phyloP scores from a whole-genome alignment of 768 basidiomycete genomes.

The Calocera cornea region DNA sequence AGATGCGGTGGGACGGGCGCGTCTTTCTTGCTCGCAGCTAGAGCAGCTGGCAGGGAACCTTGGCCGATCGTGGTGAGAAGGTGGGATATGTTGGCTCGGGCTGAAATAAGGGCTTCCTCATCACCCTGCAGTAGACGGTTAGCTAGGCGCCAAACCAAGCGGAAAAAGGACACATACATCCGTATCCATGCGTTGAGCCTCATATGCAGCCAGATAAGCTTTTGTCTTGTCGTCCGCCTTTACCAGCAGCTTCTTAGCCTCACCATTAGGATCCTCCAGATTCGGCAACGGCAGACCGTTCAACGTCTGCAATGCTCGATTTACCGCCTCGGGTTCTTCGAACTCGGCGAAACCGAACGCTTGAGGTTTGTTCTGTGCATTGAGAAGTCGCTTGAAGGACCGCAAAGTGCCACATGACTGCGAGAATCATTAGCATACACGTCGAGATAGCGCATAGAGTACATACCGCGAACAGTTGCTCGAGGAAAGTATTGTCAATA shows the following conservation, averaged over 20 bases:
- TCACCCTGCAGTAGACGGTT: slow-evolving; percentile 10
- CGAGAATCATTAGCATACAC: neutral
- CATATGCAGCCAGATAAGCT: slow-evolving; percentile 73
- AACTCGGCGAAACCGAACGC: slow-evolving; percentile 96
- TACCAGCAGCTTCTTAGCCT: slow-evolving; percentile 56
- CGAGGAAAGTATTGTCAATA: slow-evolving; percentile 70
- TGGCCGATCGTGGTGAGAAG: slow-evolving; percentile 4
- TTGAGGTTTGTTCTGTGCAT: slow-evolving; percentile 84
- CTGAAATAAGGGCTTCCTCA: slow-evolving; percentile 5
- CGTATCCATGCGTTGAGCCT: slow-evolving; percentile 60
- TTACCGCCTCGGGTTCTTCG: slow-evolving; percentile 82
- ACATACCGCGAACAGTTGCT: slow-evolving; percentile 61
- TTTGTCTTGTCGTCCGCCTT: slow-evolving; percentile 96
- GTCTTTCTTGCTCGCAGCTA: neutral
- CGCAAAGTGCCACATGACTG: slow-evolving; percentile 83
- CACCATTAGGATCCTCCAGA: slow-evolving; percentile 39
- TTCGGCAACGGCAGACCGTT: slow-evolving; percentile 52
- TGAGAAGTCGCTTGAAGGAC: slow-evolving; percentile 85
- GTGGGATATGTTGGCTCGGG: slow-evolving; percentile 41
- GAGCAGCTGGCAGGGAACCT: slow-evolving; percentile 4
- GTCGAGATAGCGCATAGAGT: neutral
- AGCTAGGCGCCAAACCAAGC: slow-evolving; percentile 9
- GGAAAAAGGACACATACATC: slow-evolving; percentile 43
- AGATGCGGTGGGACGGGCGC: slow-evolving; percentile 75
- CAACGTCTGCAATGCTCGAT: slow-evolving; percentile 56